phyloP scores from a whole-genome alignment of 2,329 filamentous ascomycete species.

The Fusarium pseudonygamai region DNA sequence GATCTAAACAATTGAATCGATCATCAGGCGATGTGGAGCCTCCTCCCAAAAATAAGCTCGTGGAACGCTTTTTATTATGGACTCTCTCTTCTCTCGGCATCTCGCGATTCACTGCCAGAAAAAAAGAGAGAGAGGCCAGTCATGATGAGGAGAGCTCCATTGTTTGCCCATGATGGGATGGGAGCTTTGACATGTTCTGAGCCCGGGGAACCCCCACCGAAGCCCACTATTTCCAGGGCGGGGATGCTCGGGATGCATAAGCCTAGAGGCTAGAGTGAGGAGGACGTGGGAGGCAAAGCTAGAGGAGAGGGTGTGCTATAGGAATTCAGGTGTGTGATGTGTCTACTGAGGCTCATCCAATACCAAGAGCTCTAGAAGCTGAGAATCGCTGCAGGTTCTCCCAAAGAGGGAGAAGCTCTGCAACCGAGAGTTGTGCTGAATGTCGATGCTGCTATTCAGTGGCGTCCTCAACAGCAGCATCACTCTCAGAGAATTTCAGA shows the following conservation, averaged over 20 bases:
- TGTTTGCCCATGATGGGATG: conserved; percentile 27
- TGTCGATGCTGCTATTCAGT: conserved; percentile 8
- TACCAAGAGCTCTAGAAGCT: conserved; percentile 32
- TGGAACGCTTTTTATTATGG: conserved; percentile 28
- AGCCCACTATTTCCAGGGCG: conserved; percentile 30
- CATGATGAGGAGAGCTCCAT: conserved; percentile 33
- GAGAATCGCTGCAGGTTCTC: not conserved
- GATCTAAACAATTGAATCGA: not conserved
- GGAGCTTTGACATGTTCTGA: conserved; percentile 19
- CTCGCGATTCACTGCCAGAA: not conserved
- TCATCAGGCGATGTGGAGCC: conserved; percentile 19
- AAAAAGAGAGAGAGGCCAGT: not conserved
- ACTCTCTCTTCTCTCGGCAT: not conserved
- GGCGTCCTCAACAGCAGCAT: conserved; percentile 2
- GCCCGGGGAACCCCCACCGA: conserved; percentile 31
- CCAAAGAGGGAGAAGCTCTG: not conserved
- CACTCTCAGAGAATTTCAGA: not conserved
- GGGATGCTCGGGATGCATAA: conserved; percentile 19
- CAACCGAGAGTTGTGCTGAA: not conserved
- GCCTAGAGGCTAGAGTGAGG: conserved; percentile 3
- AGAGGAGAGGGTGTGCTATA: not conserved
- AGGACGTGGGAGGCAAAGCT: conserved; percentile 4
- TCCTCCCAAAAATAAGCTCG: conserved; percentile 16
- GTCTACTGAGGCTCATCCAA: not conserved
- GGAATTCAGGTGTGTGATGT: not conserved